Evolutionary conservation across 345 rosid species (phyloP), one percentile per base, ranked within the genome.

Genomic region (Eutrema heterophyllum): DNA sequence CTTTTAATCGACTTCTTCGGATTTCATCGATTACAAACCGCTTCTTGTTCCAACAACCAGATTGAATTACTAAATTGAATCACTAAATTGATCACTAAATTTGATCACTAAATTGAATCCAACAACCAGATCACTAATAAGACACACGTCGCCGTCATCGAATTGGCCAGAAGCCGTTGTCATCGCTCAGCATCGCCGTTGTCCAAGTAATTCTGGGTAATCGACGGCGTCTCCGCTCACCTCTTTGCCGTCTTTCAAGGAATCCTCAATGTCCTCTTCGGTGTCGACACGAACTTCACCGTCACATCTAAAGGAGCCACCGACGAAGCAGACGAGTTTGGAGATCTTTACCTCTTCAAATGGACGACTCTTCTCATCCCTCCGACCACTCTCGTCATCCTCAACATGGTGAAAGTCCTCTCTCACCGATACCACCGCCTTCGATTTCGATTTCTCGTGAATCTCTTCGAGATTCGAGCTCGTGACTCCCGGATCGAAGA

Each of bases 341-440:
- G 97, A 30, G 98, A 91, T 44, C 96, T 94, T 38, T 94, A 94
- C 83, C 84, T 94, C 46, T 94, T 94, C 84, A 94, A 94, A 81
- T 91, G 98, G 98, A 94, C 98, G 7, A 91, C 97, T 6, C 96
- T 94, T 52, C 88, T 91, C 49, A 94, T 94, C 77, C 98, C 97
- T 43, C 97, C 97, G 14, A 91, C 98, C 2, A 94, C 98, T 56
- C 87, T 94, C 27, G 91, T 94, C 43, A 94, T 91, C 74, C 60
- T 91, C 51, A 89, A 94, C 80, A 89, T 94, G 92, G 98, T 91
- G 12, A 48, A 97, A 39, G 86, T 93, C 4, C 96, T 93, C 0
- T 97, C 98, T 93, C 8, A 90, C 98, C 3, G 97, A 83, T n/a
- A n/a, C 43, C 4, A 7, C 24, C 9, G 48, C 7, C 12, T 35